phyloP scores from a whole-genome alignment of 2,329 filamentous ascomycete genomes.

The Orbilia quercus region DNA sequence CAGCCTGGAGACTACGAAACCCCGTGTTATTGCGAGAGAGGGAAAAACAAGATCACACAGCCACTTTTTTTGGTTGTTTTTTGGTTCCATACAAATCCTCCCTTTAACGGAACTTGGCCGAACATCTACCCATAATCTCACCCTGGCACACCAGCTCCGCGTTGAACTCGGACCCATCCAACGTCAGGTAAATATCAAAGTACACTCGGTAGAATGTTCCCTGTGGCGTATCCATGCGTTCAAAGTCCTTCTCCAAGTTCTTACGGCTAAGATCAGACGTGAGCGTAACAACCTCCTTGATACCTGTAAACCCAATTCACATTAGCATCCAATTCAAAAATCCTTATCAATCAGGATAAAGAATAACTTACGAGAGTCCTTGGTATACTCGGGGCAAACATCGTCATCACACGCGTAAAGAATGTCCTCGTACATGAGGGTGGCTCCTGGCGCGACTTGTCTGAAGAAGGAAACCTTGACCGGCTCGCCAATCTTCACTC shows the following conservation, averaged over 20 bases:
- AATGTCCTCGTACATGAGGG: constrained; percentile 99
- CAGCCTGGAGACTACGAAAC: too few relatives aligned
- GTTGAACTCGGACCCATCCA: constrained; percentile 97
- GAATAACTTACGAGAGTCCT: constrained; percentile 88
- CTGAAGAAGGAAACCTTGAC: constrained; percentile 99
- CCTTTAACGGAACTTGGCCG: constrained; percentile 75
- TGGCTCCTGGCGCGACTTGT: constrained; percentile 95
- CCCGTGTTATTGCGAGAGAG: too few relatives aligned
- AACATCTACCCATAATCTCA: constrained; percentile 97
- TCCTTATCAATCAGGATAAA: constrained; percentile 6
- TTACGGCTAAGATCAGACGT: constrained; percentile 97
- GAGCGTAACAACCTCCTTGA: constrained; percentile 98
- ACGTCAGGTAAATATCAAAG: constrained; percentile 85
- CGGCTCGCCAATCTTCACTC: constrained; percentile 98
- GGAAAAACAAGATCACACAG: too few relatives aligned
- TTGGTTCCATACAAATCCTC: background rate
- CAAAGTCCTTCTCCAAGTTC: constrained; percentile 99
- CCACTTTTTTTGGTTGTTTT: background rate
- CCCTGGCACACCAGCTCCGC: constrained; percentile 99
- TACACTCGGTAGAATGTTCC: constrained; percentile 91
- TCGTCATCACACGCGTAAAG: constrained; percentile 98
- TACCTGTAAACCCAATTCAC: constrained; percentile 70
- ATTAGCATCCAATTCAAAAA: constrained; percentile 11
- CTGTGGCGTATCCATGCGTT: constrained; percentile 98
- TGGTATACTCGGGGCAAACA: constrained; percentile 97